Base-by-base conservation (phyloP, 2,329 filamentous ascomycete genomes). In the Phialophora macrospora region DNA sequence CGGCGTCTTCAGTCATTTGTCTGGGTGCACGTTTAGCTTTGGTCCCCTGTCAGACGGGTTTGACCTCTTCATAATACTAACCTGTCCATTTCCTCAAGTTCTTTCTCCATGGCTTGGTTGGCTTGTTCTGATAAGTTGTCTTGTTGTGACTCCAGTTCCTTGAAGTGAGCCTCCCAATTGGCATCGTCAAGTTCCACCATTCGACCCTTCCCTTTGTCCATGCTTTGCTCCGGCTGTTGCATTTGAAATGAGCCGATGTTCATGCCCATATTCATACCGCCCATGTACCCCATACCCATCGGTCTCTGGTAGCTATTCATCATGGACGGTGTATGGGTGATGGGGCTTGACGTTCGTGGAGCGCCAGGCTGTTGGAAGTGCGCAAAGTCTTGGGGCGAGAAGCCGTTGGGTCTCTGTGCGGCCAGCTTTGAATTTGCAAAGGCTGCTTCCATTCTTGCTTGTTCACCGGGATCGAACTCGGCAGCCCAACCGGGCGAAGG, bases 141-240 rank as follows among this genome's bases (percentile, higher is more conserved):
- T 60, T 80, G 78, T 72, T 83, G 81, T 57, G 80, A 76, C 57
- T 84, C 81, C 46, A 80, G 79, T 78, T 95, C 88, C 64, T 92
- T 91, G 77, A 99, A 99, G 77, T 98, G 93, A 73, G 93, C 92
- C 79, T 98, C 94, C 95, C 95, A 98, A 75, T 96, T 90, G 74
- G 90, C 83, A 73, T 99, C 94, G 76, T 97, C 92, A 26, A 98
- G 85, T 80, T 98, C 95, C 12, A 98, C 89, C 80, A 98, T 86
- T 41, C 85, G 81, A 5, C 82, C 87, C 78, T 96, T 96, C 46
- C 91, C 93, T 77, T 98, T 98, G 77, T 93, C 78, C 51, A 81
- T 80, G 64, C 79, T 74, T 41, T 78, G 78, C 49, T 78, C 75
- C 41, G 73, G 73, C 26, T 76, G 78, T 55, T 77, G 75, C 71